A percentile compares a stretch with the other conserved stretches of the same genome.
phyloP scores from a whole-genome alignment of 352 stramenopile species.

The Phytophthora crassamura region DNA sequence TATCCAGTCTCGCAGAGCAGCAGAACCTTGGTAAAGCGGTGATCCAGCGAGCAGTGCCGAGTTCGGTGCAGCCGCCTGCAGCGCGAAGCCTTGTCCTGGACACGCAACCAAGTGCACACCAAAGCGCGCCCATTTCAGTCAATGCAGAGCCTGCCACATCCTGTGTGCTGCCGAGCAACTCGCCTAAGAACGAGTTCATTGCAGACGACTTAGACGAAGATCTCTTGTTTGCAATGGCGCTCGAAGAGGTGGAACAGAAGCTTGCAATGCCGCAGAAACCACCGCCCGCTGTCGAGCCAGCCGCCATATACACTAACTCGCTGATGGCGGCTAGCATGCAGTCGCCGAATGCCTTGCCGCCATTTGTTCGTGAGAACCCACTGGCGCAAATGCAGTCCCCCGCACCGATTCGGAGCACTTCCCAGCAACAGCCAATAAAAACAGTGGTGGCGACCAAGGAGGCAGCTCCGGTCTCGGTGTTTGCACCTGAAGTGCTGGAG shows the following conservation, averaged over 20 bases:
- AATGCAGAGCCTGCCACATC: neutral
- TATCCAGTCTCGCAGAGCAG: neutral
- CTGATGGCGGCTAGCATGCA: conserved; percentile 5
- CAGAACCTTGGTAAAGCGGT: neutral
- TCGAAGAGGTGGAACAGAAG: conserved; percentile 71
- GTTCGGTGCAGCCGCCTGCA: neutral
- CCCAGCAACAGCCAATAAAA: conserved; percentile 3
- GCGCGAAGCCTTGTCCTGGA: neutral
- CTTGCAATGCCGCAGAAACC: conserved; percentile 41
- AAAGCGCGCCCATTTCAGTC: neutral
- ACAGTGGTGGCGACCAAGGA: conserved; percentile 1
- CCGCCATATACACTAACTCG: conserved; percentile 4
- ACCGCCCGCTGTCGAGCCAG: neutral
- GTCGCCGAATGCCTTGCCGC: no score
- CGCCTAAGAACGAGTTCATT: conserved; percentile 59
- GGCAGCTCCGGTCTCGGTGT: neutral
- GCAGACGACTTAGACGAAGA: conserved; percentile 71
- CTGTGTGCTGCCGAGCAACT: neutral
- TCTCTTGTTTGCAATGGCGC: conserved; percentile 63
- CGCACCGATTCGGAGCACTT: neutral
- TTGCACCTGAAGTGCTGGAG: conserved; percentile 48
- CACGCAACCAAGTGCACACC: neutral
- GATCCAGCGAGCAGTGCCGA: neutral
- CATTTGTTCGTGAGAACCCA: neutral
- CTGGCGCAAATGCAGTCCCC: conserved; percentile 1